Conservation (phyloP, 768 basidiomycete species). For the Mycena polygramma region DNA sequence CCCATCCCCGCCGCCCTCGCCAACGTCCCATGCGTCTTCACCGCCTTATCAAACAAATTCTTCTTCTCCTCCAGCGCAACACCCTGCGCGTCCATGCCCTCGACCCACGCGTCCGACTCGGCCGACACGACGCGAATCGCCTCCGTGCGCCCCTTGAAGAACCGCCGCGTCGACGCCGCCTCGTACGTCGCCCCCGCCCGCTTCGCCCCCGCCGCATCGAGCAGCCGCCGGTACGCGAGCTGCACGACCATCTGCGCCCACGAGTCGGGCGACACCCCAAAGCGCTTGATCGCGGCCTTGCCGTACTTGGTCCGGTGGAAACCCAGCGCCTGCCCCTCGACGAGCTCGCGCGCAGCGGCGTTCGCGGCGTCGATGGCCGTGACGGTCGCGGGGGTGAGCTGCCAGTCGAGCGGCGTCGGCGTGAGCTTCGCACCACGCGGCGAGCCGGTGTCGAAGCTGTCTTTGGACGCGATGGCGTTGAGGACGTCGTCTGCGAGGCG, state of each 20-base stretch:
- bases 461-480: constrained; percentile 65
- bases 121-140: constrained; percentile 87
- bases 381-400: constrained; percentile 60
- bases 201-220: constrained; percentile 61
- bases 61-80: constrained; percentile 60
- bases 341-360: constrained; percentile 66
- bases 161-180: constrained; percentile 91
- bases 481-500: constrained; percentile 81
- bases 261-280: constrained; percentile 92
- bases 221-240: constrained; percentile 84
- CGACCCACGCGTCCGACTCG: constrained; percentile 84
- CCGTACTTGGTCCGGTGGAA: constrained; percentile 83
- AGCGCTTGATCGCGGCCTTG: constrained; percentile 87
- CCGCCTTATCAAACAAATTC: constrained; percentile 68
- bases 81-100: constrained; percentile 72
- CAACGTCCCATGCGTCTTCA: constrained; percentile 72
- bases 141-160: constrained; percentile 92
- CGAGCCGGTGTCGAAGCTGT: constrained; percentile 67
- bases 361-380: constrained; percentile 71
- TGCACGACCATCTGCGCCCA: constrained; percentile 96
- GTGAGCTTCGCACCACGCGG: constrained; percentile 35
- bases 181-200: constrained; percentile 90
- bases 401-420: constrained; percentile 74
- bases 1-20: constrained; percentile 76
- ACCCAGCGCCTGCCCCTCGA: constrained; percentile 72